phyloP scores from a whole-genome alignment of 2,329 filamentous ascomycete genomes.

The Aspergillus pseudotamarii region DNA sequence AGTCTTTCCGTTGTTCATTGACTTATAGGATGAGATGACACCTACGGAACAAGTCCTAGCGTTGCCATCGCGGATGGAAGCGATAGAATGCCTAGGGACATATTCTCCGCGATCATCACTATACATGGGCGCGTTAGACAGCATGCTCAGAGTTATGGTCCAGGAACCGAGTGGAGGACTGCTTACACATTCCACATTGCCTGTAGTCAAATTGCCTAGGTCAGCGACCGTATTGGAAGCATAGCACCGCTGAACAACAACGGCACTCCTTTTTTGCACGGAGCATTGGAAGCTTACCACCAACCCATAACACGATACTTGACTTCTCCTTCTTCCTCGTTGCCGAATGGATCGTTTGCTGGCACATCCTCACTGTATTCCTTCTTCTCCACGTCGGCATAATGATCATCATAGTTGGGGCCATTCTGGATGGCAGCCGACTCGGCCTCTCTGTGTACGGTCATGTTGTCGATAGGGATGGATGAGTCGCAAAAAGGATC shows the following conservation, averaged over 20 bases:
- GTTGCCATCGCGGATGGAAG: slow-evolving; percentile 57
- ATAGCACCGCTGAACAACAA: background rate
- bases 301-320: slow-evolving; percentile 56
- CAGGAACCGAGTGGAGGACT: background rate
- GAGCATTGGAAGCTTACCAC: slow-evolving; percentile 25
- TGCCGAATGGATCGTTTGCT: slow-evolving; percentile 39
- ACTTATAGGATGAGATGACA: slow-evolving; percentile 6
- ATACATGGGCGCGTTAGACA: slow-evolving; percentile 10
- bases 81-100: slow-evolving; percentile 60
- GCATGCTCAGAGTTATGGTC: background rate
- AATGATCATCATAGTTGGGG: slow-evolving; percentile 1
- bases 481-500: background rate
- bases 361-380: slow-evolving; percentile 8
- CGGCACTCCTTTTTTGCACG: background rate
- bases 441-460: slow-evolving; percentile 7
- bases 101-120: slow-evolving; percentile 63
- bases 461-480: slow-evolving; percentile 1
- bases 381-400: slow-evolving; percentile 17
- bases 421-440: slow-evolving; percentile 4
- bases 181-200: slow-evolving; percentile 42
- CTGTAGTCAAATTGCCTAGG: slow-evolving; percentile 16
- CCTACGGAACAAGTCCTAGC: slow-evolving; percentile 57
- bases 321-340: slow-evolving; percentile 44
- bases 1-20: background rate
- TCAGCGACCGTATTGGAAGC: background rate